These are phyloP conservation scores for Paraphoma chrysanthemicola DNA, from an alignment of 2,329 filamentous ascomycete genomes.

Conservation along the genomic window DNA sequence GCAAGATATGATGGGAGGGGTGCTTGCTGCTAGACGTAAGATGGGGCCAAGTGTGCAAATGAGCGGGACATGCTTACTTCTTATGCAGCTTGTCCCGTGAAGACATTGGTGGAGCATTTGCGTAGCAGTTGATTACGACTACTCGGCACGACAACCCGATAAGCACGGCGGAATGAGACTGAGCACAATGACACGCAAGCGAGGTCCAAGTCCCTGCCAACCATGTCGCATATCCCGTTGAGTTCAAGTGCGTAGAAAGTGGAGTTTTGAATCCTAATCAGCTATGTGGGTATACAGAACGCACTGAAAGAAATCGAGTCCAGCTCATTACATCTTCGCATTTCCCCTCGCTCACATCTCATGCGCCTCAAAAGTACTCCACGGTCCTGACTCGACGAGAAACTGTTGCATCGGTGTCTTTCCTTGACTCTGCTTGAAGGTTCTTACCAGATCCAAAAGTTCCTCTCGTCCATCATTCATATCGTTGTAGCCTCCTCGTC, in stretches of 20 bases:
- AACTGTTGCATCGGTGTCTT: slow-evolving; percentile 16
- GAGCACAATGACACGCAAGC: too few species aligned
- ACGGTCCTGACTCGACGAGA: slow-evolving; percentile 13
- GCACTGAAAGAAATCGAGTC: background rate
- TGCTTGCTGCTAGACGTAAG: background rate
- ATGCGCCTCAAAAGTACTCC: slow-evolving; percentile 1
- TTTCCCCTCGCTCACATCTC: background rate
- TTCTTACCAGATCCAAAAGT: background rate
- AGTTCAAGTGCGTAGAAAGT: too few species aligned
- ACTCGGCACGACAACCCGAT: background rate
- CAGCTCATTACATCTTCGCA: too few species aligned
- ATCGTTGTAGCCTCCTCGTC: slow-evolving; percentile 7
- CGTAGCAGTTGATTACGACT: background rate
- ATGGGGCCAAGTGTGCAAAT: background rate
- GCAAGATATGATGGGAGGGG: background rate
- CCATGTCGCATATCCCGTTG: too few species aligned
- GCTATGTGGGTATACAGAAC: background rate
- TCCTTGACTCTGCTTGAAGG: background rate
- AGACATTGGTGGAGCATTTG: background rate
- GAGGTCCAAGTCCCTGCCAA: too few species aligned
- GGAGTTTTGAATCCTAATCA: background rate
- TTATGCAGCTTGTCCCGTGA: background rate
- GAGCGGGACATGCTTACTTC: background rate
- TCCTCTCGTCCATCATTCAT: background rate
- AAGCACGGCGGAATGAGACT: too few species aligned